Conservation (phyloP, 2,329 filamentous ascomycete species). For the Dactylellina drechsleri region DNA sequence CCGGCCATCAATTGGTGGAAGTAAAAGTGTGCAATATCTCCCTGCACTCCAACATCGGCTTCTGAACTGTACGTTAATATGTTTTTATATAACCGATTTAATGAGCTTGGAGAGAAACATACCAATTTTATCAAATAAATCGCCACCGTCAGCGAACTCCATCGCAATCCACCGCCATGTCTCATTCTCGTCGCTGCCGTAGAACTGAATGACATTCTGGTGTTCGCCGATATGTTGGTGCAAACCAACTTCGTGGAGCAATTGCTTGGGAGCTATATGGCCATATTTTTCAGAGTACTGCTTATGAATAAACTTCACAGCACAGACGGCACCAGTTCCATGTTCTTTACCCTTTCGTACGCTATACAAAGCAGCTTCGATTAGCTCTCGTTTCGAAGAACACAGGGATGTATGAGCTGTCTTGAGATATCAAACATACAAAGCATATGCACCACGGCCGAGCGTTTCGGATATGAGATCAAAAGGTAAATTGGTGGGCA, state of each 20-base stretch:
- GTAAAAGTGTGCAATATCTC: slow-evolving; percentile 96
- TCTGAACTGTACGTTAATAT: slow-evolving; percentile 64
- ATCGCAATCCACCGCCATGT: slow-evolving; percentile 98
- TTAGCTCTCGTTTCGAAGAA: slow-evolving; percentile 30
- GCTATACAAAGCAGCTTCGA: slow-evolving; percentile 64
- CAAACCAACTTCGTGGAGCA: slow-evolving; percentile 88
- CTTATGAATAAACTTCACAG: slow-evolving; percentile 99
- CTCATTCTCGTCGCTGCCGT: slow-evolving; percentile 83
- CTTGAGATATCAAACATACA: slow-evolving; percentile 68
- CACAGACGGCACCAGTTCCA: slow-evolving; percentile 74
- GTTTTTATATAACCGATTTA: neutral
- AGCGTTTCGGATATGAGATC: slow-evolving; percentile 96
- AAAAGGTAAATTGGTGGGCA: slow-evolving; percentile 87
- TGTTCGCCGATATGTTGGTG: slow-evolving; percentile 90
- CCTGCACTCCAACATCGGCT: slow-evolving; percentile 90
- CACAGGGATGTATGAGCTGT: too few species aligned
- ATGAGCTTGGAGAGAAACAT: neutral
- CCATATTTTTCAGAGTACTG: slow-evolving; percentile 90
- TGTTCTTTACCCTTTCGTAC: slow-evolving; percentile 80
- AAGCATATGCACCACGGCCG: slow-evolving; percentile 95
- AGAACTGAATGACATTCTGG: slow-evolving; percentile 92
- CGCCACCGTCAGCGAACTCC: slow-evolving; percentile 94
- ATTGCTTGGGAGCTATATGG: slow-evolving; percentile 85
- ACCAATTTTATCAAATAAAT: slow-evolving; percentile 95
- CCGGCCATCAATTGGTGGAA: slow-evolving; percentile 91